phyloP scores from a whole-genome alignment of 2,329 filamentous ascomycete species.

The Emergomyces africanus region DNA sequence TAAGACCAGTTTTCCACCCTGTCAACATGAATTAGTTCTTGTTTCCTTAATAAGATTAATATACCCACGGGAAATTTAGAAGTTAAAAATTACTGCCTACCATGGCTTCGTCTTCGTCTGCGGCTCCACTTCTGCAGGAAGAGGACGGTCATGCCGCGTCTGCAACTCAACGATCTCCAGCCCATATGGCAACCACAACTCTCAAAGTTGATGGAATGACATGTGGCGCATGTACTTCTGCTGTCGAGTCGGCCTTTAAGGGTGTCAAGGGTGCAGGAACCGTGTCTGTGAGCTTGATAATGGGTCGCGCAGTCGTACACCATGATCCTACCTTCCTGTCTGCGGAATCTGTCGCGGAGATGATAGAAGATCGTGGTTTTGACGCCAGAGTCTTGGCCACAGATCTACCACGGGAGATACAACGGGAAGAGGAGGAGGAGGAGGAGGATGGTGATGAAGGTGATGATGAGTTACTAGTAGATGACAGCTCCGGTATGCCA shows the following conservation, averaged over 20 bases:
- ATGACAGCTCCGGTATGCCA: slow-evolving; percentile 7
- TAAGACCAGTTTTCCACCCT: not conserved
- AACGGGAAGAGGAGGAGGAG: slow-evolving; percentile 20
- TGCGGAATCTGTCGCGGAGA: slow-evolving; percentile 64
- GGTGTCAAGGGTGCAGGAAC: slow-evolving; percentile 66
- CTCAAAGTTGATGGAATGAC: slow-evolving; percentile 76
- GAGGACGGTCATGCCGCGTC: slow-evolving; percentile 10
- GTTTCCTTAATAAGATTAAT: not conserved
- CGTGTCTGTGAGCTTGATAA: slow-evolving; percentile 85
- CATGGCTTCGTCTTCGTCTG: slow-evolving; percentile 13
- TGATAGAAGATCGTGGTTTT: slow-evolving; percentile 85
- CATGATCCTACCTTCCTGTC: slow-evolving; percentile 67
- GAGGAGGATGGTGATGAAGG: slow-evolving; percentile 17
- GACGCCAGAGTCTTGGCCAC: slow-evolving; percentile 81
- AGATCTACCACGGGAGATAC: slow-evolving; percentile 50
- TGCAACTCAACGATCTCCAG: slow-evolving; percentile 22
- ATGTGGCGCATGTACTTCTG: slow-evolving; percentile 88
- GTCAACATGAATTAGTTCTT: not conserved
- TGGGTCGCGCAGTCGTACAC: slow-evolving; percentile 89
- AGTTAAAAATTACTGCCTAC: not conserved
- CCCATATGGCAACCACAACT: slow-evolving; percentile 78
- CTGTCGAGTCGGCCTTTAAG: slow-evolving; percentile 87
- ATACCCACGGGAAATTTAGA: not conserved
- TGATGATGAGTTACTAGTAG: slow-evolving; percentile 16
- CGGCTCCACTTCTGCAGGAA: slow-evolving; percentile 4